phyloP scores from a whole-genome alignment of 106 monocot species.

The Apostasia ramifera region DNA sequence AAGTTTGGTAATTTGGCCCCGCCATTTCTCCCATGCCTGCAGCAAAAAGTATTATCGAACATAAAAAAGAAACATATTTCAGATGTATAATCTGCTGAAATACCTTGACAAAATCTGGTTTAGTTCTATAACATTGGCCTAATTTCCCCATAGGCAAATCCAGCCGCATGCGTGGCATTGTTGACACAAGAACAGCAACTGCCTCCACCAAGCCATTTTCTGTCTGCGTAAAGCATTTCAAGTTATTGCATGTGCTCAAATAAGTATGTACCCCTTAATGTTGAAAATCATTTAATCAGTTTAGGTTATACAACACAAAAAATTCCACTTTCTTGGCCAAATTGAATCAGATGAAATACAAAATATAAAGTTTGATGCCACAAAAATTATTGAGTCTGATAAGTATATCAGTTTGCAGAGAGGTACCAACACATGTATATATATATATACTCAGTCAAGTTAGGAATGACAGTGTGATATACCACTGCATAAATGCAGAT shows the following conservation, averaged over 20 bases:
- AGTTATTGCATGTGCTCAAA: not conserved
- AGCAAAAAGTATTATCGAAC: slow-evolving; percentile 4
- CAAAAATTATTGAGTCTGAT: no score
- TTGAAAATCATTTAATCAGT: no score
- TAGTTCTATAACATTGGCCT: slow-evolving; percentile 74
- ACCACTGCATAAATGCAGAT: not conserved
- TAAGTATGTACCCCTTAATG: not conserved
- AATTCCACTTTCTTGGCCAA: no score
- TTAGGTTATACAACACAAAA: no score
- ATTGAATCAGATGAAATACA: no score
- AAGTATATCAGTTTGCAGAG: no score
- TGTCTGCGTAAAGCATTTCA: slow-evolving; percentile 40
- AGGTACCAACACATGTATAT: no score
- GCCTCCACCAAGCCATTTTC: slow-evolving; percentile 98
- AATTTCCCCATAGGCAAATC: slow-evolving; percentile 53
- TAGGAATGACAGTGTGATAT: no score
- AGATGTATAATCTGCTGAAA: not conserved
- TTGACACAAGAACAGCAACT: slow-evolving; percentile 76
- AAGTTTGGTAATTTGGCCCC: slow-evolving; percentile 68
- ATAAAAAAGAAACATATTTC: slow-evolving; percentile 5
- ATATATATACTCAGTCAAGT: no score
- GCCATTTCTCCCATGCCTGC: slow-evolving; percentile 97
- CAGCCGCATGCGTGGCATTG: slow-evolving; percentile 82
- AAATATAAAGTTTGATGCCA: no score
- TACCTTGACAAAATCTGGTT: slow-evolving; percentile 93